Base-by-base conservation (phyloP, 2,329 filamentous ascomycete genomes). In the Thyridium curvatum region DNA sequence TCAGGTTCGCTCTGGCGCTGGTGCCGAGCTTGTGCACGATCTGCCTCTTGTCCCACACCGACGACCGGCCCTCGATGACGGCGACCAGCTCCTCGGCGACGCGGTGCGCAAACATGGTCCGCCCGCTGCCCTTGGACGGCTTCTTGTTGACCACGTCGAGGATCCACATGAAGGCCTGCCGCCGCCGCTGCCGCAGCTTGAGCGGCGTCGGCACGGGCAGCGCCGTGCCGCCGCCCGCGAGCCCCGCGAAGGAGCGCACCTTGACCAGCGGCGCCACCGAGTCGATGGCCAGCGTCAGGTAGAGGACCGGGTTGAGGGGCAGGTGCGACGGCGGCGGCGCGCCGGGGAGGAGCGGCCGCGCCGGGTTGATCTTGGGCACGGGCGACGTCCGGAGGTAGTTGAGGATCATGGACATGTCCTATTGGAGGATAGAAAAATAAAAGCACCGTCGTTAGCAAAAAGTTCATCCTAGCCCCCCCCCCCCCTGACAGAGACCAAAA, bases 281-380 rank as follows among this genome's bases (percentile, higher is more conserved):
- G 71, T 98, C 93, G 53, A 98, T 82, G 26, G 90, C 89, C 26
- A 94, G 74, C 12, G 84, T 87, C 35, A 98, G 81, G 67, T 97
- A 98, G 39, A 86, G 76, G 39, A 94, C 74, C 2, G 93, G 93
- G 62, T 96, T 86, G 26, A 95, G 78, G 3, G 93, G 89, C 9
- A 98, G 82, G 52, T 91, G 82, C 4, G 75, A 69, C 17, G 86
- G 71, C 2, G 89, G 86, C 2, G 90, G 87, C 2, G 82, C 72
- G 41, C 86, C 86, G 3, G 88, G 84, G 28, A 91, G 68, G 21
- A 93, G 77, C 13, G 84, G 82, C 39, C 77, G 81, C 43, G 72
- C 66, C 16, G 86, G 78, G 60, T 82, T 86, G 56, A 84, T 71
- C 46, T 77, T 82, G 14, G 93, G 93, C 12, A 90, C 76, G 3